Percentiles rank a stretch among this genome's conserved stretches.
phyloP scores from a whole-genome alignment of 192 early-diverging fungal genomes.

The Podila clonocystis region DNA sequence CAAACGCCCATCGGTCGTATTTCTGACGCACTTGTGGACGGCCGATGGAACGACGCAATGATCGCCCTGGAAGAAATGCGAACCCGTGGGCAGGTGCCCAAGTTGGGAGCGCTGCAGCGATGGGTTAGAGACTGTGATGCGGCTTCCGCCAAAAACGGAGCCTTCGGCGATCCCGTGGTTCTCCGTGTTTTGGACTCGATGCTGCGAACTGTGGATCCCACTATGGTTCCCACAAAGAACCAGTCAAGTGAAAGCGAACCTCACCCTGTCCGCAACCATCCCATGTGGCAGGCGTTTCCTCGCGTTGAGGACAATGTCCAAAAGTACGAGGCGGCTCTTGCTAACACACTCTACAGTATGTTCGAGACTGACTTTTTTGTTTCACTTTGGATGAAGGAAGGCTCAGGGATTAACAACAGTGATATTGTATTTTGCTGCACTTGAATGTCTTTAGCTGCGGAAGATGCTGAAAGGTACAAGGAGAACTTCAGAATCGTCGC shows the following conservation, averaged over 20 bases:
- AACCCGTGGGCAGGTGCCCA: constrained; percentile 53
- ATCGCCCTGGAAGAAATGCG: constrained; percentile 63
- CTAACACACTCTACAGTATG: constrained; percentile 41
- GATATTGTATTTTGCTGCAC: background rate
- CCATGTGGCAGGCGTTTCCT: constrained; percentile 55
- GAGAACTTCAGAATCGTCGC: constrained; percentile 59
- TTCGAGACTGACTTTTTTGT: background rate
- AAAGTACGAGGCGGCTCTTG: constrained; percentile 41
- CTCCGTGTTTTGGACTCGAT: constrained; percentile 70
- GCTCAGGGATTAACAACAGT: background rate
- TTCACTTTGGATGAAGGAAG: background rate
- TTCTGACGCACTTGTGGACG: constrained; percentile 58
- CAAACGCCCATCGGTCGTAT: constrained; percentile 60
- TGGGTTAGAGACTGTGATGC: constrained; percentile 82
- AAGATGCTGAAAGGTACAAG: constrained; percentile 40
- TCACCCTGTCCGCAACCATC: constrained; percentile 40
- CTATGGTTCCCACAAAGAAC: constrained; percentile 51
- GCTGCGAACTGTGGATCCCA: constrained; percentile 69
- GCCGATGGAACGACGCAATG: constrained; percentile 68
- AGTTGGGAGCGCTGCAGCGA: constrained; percentile 70
- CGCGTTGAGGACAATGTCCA: constrained; percentile 25
- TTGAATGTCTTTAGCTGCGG: constrained; percentile 14
- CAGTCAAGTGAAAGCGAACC: background rate
- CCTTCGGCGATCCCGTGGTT: constrained; percentile 55
- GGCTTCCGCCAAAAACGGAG: constrained; percentile 56